Conservation (phyloP, 2,329 filamentous ascomycete species). For the Dissoconium aciculare region DNA sequence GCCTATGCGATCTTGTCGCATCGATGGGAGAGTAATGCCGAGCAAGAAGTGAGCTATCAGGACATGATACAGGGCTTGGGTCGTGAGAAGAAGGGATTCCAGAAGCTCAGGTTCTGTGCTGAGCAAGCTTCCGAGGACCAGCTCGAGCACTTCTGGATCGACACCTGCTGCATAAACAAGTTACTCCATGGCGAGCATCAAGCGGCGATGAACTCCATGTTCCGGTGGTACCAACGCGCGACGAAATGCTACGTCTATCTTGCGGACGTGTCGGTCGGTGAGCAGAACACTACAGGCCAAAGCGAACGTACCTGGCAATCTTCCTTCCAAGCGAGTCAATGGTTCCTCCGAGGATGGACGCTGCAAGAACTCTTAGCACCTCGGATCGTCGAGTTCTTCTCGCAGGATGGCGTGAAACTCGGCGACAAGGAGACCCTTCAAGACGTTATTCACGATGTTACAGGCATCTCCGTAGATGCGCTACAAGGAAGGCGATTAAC, state of each 20-base stretch:
- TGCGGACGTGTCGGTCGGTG: slow-evolving; percentile 2
- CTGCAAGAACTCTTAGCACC: slow-evolving; percentile 6
- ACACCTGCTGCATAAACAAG: slow-evolving; percentile 14
- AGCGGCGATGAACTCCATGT: slow-evolving; percentile 11
- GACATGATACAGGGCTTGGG: slow-evolving; percentile 3
- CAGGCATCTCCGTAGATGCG: slow-evolving; percentile 2
- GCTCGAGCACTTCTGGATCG: slow-evolving; percentile 9
- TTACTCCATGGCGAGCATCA: slow-evolving; percentile 5
- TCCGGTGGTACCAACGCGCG: slow-evolving; percentile 8
- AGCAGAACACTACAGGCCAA: slow-evolving; percentile 1
- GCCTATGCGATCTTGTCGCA: slow-evolving; percentile 6
- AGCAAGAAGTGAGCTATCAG: slow-evolving; percentile 5
- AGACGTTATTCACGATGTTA: slow-evolving; percentile 1
- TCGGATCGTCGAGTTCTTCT: slow-evolving; percentile 2
- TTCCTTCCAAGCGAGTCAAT: slow-evolving; percentile 3
- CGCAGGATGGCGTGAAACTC: slow-evolving; percentile 1
- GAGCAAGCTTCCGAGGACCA: slow-evolving; percentile 1
- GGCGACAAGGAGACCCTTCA: slow-evolving; percentile 1
- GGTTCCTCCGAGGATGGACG: slow-evolving; percentile 5
- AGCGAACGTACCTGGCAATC: slow-evolving; percentile 3
- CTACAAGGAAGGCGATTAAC: slow-evolving; percentile 2
- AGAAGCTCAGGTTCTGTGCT: slow-evolving; percentile 3
- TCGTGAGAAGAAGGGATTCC: slow-evolving; percentile 1
- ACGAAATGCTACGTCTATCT: slow-evolving; percentile 7
- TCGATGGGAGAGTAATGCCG: slow-evolving; percentile 4